Evolutionary conservation across 306 rosid genomes (phyloP), one percentile per base, ranked within the genome.

Genomic region (Rubus parviflorus): DNA sequence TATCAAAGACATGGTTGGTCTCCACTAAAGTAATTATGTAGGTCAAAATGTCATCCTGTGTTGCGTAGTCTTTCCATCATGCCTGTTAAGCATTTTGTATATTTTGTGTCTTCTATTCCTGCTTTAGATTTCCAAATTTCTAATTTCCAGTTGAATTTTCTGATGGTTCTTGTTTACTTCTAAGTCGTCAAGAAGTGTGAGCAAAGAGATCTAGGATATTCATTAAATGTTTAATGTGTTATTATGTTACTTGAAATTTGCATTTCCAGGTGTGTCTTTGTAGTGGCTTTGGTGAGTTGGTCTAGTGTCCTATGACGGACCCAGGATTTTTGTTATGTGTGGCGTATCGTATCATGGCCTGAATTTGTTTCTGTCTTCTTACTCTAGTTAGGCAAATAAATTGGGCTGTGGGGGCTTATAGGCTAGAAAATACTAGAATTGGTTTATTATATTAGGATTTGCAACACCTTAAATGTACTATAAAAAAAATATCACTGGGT

Each of bases 121-220:
- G 40, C 75, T 72, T 19, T 15, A 22, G 9, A 15, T 22, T 10
- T 25, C 48, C 5, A n/a, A 71, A 9, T 54, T 41, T 56, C 3
- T 70, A 25, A 54, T 72, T 53, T 72, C 25, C 66, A 20, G 51
- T 72, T 54, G 22, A 54, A 20, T 42, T 56, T 61, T 54, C 52
- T 53, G 35, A 57, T 19, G 4, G 40, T 56, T 56, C 14, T 56
- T 38, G 35, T 38, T 37, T 22, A 73, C 41, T 56, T 41, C 52
- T 14, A 20, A 73, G 23, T 41, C 0, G 16, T 73, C 13, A 43
- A 41, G 37, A 52, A 38, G 7, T 16, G 23, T 64, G 16, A 15
- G 8, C n/a, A 25, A 48, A 25, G 8, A 25, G 14, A 70, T 13
- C 43, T 25, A 52, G 20, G 10, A 2, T 70, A 4, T 16, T 8